Evolutionary conservation across 23 red algal species (phyloP), one percentile per base, ranked within the genome.

Genomic region (Gracilaria domingensis): DNA sequence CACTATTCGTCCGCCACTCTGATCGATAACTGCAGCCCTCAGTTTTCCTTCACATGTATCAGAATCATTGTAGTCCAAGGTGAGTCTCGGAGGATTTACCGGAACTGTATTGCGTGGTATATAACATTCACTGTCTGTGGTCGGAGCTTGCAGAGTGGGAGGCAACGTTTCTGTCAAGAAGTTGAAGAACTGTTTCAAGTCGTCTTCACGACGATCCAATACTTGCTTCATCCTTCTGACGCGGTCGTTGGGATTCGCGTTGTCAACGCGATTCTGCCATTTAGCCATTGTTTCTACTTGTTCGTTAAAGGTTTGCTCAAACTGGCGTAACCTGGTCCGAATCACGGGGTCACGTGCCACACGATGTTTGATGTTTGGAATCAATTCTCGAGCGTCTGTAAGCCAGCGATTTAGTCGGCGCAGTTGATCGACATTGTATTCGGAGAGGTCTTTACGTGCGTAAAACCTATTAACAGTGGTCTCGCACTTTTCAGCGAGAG

Each of bases 281-380:
- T n/a, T 30, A 18, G 4, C 17, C 8, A 64, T n/a, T 64, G n/a
- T 64, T 6, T 64, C 8, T 18, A 64, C n/a, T 12, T 64, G 8
- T 64, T 64, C 59, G 7, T n/a, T 20, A 6, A 64, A 64, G 59
- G 59, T 64, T 64, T 64, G 4, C 28, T 64, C 59, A 64, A 64
- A 64, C 28, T 64, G n/a, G 21, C 17, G 59, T 30, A 64, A 18
- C 59, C 59, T 64, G 17, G 59, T 64, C 8, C 21, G 21, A 30
- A 64, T 4, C 21, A 64, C 59, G 59, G 21, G 5, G 59, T 64
- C 59, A 64, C 21, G 59, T 64, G 59, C 59, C 8, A 30, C 59
- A 64, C 59, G 59, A 64, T 6, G 59, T 30, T 30, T 20, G 21
- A 30, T n/a, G 5, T 30, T 64, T 64, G 59, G 28, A n/a, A 64